phyloP scores from a whole-genome alignment of 441 rosid genomes.

The Euphorbia schlechtendalii region DNA sequence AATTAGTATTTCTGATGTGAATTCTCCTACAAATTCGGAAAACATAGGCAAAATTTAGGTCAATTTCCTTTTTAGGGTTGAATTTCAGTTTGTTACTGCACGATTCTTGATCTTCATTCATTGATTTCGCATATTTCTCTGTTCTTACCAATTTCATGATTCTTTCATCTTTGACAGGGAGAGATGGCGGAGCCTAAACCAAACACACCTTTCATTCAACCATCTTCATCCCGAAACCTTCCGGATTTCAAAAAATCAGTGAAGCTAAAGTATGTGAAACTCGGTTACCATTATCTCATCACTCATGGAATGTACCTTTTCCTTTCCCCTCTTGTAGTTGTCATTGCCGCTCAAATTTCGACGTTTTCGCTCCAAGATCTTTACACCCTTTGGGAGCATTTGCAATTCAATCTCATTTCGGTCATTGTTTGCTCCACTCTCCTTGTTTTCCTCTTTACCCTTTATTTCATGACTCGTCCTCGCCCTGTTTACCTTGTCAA shows the following conservation, averaged over 20 bases:
- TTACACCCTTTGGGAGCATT: conserved; percentile 35
- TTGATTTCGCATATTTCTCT: background rate
- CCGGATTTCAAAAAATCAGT: conserved; percentile 30
- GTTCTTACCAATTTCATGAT: conserved; percentile 4
- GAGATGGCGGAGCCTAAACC: conserved; percentile 21
- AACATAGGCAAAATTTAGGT: background rate
- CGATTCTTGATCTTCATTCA: background rate
- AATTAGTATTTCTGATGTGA: background rate
- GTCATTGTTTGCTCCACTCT: conserved; percentile 35
- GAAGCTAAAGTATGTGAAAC: conserved; percentile 39
- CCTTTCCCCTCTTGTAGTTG: conserved; percentile 31
- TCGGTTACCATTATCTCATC: conserved; percentile 39
- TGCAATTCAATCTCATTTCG: conserved; percentile 34
- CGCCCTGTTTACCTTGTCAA: conserved; percentile 67
- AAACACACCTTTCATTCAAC: conserved; percentile 17
- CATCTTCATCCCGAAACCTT: conserved; percentile 22
- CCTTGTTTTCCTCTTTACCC: conserved; percentile 34
- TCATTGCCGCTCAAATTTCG: conserved; percentile 36
- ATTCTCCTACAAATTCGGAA: background rate
- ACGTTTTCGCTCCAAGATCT: conserved; percentile 34
- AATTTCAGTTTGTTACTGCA: background rate
- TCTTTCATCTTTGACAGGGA: conserved; percentile 10
- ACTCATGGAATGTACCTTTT: conserved; percentile 29
- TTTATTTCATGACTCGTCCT: conserved; percentile 38
- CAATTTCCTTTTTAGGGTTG: background rate